phyloP scores from a whole-genome alignment of 345 rosid species.

The Pistacia vera region DNA sequence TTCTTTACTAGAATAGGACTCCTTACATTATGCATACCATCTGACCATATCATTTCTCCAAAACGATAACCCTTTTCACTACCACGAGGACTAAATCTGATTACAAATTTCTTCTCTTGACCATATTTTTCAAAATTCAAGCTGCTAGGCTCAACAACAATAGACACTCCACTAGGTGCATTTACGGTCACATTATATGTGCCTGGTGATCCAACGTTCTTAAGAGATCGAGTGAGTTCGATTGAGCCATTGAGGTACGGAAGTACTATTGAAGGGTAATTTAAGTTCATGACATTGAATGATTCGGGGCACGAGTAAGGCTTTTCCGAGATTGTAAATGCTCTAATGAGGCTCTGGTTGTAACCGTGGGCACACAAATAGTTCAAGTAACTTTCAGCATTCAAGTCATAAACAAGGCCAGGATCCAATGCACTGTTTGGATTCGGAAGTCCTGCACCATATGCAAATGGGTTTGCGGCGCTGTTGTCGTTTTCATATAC shows the following conservation, averaged over 20 bases:
- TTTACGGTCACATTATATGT: constrained; percentile 27
- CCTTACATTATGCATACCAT: constrained; percentile 49
- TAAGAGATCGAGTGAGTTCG: constrained; percentile 36
- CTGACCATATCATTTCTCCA: constrained; percentile 51
- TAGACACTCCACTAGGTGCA: constrained; percentile 34
- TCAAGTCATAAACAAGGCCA: constrained; percentile 54
- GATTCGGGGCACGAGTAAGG: constrained; percentile 35
- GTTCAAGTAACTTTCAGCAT: constrained; percentile 36
- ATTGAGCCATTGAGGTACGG: constrained; percentile 19
- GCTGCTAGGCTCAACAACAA: constrained; percentile 32
- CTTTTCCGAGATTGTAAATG: constrained; percentile 5
- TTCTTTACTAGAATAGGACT: constrained; percentile 37
- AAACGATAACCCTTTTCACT: constrained; percentile 21
- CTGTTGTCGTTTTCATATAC: constrained; percentile 14
- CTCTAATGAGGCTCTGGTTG: constrained; percentile 15
- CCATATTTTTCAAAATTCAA: constrained; percentile 37
- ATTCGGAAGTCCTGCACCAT: constrained; percentile 51
- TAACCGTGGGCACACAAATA: constrained; percentile 46
- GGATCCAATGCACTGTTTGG: constrained; percentile 54
- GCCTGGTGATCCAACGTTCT: constrained; percentile 53
- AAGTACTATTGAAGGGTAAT: constrained; percentile 60
- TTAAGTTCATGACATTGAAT: constrained; percentile 31
- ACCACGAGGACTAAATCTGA: constrained; percentile 20
- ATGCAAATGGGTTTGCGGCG: constrained; percentile 49
- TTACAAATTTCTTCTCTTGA: constrained; percentile 45